Evolutionary conservation across 768 basidiomycete species (phyloP), one percentile per base, ranked within the genome.

Genomic region (Asterophora lycoperdoides): DNA sequence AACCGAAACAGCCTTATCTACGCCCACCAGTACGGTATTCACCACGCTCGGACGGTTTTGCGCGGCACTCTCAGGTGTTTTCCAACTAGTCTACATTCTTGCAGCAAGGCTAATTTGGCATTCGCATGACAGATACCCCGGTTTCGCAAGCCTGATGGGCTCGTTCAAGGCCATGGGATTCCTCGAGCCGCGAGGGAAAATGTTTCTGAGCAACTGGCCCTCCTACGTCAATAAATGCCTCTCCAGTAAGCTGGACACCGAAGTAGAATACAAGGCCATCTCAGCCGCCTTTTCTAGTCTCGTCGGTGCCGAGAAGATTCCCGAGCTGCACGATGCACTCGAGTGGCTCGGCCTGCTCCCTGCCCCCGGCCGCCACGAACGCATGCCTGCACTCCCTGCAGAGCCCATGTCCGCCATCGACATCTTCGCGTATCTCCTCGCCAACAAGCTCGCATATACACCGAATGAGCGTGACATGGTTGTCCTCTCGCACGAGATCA

Each of bases 1-100:
- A 97, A 97, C 63, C 71, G 93, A 23, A 78, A 94, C 60, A 90
- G 88, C 55, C 58, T 93, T 6, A 66, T 74, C 0, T 96, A 97
- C 59, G 74, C 74, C 0, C 65, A 73, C 5, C 75, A 77, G 2
- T 96, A 96, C 64, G 70, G 73, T 0, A 69, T 92, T 2, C 72
- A 71, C 1, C 43, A 58, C 13, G 52, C 5, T 58, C 72, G 77
- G 42, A 86, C 90, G 1, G 68, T 94, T 42, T 66, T 96, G 57
- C 76, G 94, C 29, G 94, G 94, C 4, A 96, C 94, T 0, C 64
- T 96, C 38, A 78, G 93, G 84, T 35, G 9, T 15, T 4, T 32
- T 15, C 8, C 30, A 37, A 32, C 43, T 2, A 8, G 14, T 29
- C 15, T 39, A 33, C 26, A 5, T 11, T 40, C 30, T 37, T 14